Evolutionary conservation across 805 yeast genomes (phyloP).

Genomic region (Myxozyma mucilagina): DNA sequence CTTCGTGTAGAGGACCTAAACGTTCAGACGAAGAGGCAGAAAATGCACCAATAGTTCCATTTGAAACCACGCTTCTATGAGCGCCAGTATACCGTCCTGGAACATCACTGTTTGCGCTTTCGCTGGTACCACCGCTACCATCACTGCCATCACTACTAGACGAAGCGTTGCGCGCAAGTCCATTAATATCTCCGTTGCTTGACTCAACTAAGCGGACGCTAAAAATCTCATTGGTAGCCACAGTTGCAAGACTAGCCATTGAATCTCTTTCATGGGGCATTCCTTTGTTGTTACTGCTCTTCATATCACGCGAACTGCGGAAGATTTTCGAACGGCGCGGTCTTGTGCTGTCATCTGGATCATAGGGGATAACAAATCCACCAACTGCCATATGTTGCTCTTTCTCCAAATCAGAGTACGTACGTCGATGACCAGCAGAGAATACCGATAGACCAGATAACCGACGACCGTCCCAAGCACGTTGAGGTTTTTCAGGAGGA

Average conservation of each 20-base stretch:
- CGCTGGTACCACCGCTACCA: not conserved
- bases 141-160: not conserved
- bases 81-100: not conserved
- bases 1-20: constrained; percentile 24
- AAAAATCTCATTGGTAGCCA: constrained; percentile 35
- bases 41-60: constrained; percentile 25
- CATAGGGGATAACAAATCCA: constrained; percentile 29
- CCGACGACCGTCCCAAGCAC: constrained; percentile 19
- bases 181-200: constrained; percentile 20
- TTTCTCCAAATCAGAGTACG: constrained; percentile 30
- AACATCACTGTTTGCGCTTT: not conserved
- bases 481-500: constrained; percentile 11
- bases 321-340: constrained; percentile 29
- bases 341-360: constrained; percentile 27
- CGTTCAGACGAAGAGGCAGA: constrained; percentile 20
- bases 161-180: constrained; percentile 18
- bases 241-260: constrained; percentile 34
- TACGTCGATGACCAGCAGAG: constrained; percentile 20
- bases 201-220: constrained; percentile 33
- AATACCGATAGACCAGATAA: constrained; percentile 26
- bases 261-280: constrained; percentile 30
- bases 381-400: constrained; percentile 16
- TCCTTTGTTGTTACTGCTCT: not conserved
- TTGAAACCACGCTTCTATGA: constrained; percentile 11
- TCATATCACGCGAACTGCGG: constrained; percentile 11